Conservation (phyloP, 352 stramenopile species). For the Globisporangium polare region DNA sequence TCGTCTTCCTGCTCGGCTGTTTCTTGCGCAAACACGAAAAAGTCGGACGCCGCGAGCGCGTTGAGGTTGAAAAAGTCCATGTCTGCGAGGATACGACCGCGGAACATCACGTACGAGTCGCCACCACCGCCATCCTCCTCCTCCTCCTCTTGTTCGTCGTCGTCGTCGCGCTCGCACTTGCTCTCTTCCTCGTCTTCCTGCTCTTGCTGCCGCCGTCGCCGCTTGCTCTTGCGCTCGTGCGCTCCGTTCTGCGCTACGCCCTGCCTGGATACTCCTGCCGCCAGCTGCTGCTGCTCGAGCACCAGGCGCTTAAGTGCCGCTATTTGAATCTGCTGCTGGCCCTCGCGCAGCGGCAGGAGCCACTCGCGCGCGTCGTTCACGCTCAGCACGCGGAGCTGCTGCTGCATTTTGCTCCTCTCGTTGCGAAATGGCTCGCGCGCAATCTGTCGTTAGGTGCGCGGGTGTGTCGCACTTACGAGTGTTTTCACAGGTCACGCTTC, state of each 20-base stretch:
- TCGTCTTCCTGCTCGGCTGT: neutral
- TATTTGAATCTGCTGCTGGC: conserved; percentile 37
- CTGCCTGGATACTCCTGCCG: too few relatives aligned
- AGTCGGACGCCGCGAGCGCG: conserved; percentile 38
- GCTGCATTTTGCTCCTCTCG: neutral
- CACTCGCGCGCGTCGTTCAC: conserved; percentile 56
- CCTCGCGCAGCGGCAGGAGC: conserved; percentile 35
- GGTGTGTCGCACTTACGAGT: too few relatives aligned
- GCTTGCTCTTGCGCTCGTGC: neutral
- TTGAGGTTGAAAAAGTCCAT: conserved; percentile 57
- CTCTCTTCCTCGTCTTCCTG: conserved; percentile 8
- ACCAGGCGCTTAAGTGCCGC: conserved; percentile 45
- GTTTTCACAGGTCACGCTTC: too few relatives aligned
- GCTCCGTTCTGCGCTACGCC: neutral
- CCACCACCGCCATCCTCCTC: conserved; percentile 12
- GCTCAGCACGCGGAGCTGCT: conserved; percentile 43
- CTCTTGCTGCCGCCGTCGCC: conserved; percentile 5
- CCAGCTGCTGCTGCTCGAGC: conserved; percentile 26
- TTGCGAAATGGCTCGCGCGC: too few relatives aligned
- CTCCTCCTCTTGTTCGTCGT: neutral
- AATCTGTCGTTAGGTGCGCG: too few relatives aligned
- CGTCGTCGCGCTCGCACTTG: conserved; percentile 1
- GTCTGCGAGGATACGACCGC: conserved; percentile 54
- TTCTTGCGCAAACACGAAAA: conserved; percentile 59
- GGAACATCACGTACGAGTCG: conserved; percentile 44